Conservation (phyloP, 768 basidiomycete genomes). For the Termitomyces sp. region DNA sequence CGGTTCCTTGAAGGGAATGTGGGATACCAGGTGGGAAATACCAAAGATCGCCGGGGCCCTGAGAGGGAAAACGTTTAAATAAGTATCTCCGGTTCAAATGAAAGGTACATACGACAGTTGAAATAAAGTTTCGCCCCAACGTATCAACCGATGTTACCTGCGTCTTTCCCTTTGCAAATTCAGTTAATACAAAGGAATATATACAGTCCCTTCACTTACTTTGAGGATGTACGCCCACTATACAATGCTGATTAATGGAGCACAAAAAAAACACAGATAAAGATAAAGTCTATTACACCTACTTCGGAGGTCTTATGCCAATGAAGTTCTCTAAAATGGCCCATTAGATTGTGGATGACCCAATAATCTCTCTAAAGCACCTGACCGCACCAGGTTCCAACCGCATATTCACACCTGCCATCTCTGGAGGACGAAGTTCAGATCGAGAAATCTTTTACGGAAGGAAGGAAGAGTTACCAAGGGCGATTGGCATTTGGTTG, state of each 20-base stretch:
- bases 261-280: not conserved
- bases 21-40: slow-evolving; percentile 53
- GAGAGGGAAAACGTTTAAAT: not conserved
- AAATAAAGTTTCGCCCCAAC: slow-evolving; percentile 42
- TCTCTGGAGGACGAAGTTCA: slow-evolving; percentile 15
- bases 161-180: slow-evolving; percentile 31
- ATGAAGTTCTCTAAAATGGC: slow-evolving; percentile 36
- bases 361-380: slow-evolving; percentile 13
- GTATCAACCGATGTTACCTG: slow-evolving; percentile 44
- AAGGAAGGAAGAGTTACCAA: slow-evolving; percentile 20
- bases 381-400: slow-evolving; percentile 44
- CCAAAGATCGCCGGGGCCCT: slow-evolving; percentile 48
- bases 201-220: slow-evolving; percentile 11
- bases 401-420: slow-evolving; percentile 50
- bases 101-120: slow-evolving; percentile 36
- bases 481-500: slow-evolving; percentile 43
- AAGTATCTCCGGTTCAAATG: not conserved
- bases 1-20: slow-evolving; percentile 48
- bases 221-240: slow-evolving; percentile 51
- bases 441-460: not conserved
- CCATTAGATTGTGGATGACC: not conserved
- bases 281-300: not conserved
- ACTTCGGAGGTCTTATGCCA: slow-evolving; percentile 49
- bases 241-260: not conserved
- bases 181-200: not conserved